Conservation (phyloP, 805 yeast species). For the Myxozyma kluyveri region DNA sequence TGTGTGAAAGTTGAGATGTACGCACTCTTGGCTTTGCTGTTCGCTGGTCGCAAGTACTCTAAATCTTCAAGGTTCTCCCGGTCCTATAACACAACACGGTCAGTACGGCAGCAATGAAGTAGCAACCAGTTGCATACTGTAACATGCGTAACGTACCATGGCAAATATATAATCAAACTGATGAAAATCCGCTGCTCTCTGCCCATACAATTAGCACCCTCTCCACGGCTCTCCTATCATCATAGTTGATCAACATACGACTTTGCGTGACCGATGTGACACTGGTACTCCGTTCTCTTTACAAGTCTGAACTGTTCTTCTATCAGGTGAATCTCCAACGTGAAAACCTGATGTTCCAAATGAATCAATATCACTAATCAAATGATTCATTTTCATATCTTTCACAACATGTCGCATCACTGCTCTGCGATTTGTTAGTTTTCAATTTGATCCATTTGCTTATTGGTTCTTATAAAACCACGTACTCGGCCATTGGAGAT, state of each 20-base stretch:
- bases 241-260: conserved; percentile 35
- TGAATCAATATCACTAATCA: conserved; percentile 55
- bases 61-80: conserved; percentile 47
- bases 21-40: conserved; percentile 32
- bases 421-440: conserved; percentile 5
- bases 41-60: conserved; percentile 44
- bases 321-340: conserved; percentile 77
- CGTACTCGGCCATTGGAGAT: conserved; percentile 91
- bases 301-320: conserved; percentile 68
- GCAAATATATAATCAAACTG: conserved; percentile 58
- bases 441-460: too few relatives aligned
- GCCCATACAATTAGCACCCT: background rate
- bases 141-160: conserved; percentile 39
- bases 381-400: conserved; percentile 12
- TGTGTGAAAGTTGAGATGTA: background rate
- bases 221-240: background rate
- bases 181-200: conserved; percentile 41
- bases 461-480: background rate
- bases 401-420: conserved; percentile 11
- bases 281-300: conserved; percentile 69
- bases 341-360: conserved; percentile 89
- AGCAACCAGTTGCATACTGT: background rate
- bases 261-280: conserved; percentile 71
- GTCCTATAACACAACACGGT: conserved; percentile 40
- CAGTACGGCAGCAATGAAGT: background rate